A percentile compares a stretch with the other conserved stretches of the same genome.
These are phyloP conservation scores for Zygosaccharomyces gambellarensis DNA, from an alignment of 805 yeast species.

Conservation along the genomic window DNA sequence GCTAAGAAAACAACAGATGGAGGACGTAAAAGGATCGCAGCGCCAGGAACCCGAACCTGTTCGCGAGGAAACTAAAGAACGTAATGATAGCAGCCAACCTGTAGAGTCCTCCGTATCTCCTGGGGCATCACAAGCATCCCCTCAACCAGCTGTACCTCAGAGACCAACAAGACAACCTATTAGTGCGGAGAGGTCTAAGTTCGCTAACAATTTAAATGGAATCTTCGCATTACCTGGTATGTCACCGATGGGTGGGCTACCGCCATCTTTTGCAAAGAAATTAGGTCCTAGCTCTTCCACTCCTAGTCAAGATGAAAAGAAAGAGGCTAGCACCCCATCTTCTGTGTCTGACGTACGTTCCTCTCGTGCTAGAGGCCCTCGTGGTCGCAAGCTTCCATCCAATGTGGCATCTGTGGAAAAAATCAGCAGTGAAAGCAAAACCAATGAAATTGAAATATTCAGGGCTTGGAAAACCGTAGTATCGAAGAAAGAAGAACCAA, in stretches of 20 bases:
- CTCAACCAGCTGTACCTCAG: slow-evolving; percentile 5
- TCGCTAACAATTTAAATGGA: slow-evolving; percentile 58
- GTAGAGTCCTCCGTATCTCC: neutral
- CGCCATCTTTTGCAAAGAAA: slow-evolving; percentile 21
- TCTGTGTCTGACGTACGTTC: slow-evolving; percentile 6
- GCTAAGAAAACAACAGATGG: slow-evolving; percentile 50
- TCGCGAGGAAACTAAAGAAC: slow-evolving; percentile 16
- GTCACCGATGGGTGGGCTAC: slow-evolving; percentile 33
- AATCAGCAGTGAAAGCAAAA: slow-evolving; percentile 19
- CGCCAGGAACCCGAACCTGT: slow-evolving; percentile 29
- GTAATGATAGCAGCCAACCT: slow-evolving; percentile 18
- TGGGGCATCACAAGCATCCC: neutral
- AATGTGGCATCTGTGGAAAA: slow-evolving; percentile 41
- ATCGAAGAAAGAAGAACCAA: neutral
- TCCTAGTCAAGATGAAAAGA: neutral
- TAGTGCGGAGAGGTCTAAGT: slow-evolving; percentile 33
- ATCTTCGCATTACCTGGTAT: slow-evolving; percentile 55
- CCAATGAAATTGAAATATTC: slow-evolving; percentile 21
- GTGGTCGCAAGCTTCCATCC: slow-evolving; percentile 62
- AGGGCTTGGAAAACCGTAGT: slow-evolving; percentile 22
- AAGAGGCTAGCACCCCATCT: neutral
- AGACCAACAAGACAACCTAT: slow-evolving; percentile 6
- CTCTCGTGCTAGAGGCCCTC: slow-evolving; percentile 63
- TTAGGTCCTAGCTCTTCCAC: slow-evolving; percentile 9
- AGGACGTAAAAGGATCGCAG: slow-evolving; percentile 49